These are phyloP conservation scores for Daldinia sp. DNA, from an alignment of 2,329 filamentous ascomycete genomes.

Conservation along the genomic window DNA sequence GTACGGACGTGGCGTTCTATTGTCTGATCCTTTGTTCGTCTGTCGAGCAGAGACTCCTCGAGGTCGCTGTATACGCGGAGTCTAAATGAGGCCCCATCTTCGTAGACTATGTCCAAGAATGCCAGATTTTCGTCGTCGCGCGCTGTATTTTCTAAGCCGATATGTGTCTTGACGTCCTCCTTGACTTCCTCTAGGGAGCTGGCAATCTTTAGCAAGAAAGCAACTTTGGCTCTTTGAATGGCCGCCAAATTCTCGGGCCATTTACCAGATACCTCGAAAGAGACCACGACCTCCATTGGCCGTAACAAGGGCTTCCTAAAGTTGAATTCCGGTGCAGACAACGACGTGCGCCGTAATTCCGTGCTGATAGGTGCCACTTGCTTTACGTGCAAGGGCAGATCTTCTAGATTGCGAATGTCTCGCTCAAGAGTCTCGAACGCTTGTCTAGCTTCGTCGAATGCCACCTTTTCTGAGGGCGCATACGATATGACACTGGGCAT, in stretches of 20 bases:
- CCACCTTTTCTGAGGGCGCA: conserved; percentile 57
- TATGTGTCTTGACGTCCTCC: conserved; percentile 67
- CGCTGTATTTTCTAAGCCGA: conserved; percentile 82
- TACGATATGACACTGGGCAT: conserved; percentile 59
- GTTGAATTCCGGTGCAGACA: conserved; percentile 59
- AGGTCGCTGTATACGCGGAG: conserved; percentile 89
- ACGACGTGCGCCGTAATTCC: conserved; percentile 76
- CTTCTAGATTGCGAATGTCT: conserved; percentile 78
- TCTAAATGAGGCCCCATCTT: conserved; percentile 77
- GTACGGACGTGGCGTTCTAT: conserved; percentile 72
- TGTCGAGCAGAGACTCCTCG: conserved; percentile 81
- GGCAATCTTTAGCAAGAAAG: conserved; percentile 82
- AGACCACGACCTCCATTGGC: conserved; percentile 81
- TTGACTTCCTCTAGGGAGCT: conserved; percentile 71
- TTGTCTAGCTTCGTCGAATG: conserved; percentile 74
- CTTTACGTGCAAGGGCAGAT: conserved; percentile 85
- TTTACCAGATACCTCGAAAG: conserved; percentile 90
- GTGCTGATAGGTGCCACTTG: conserved; percentile 79
- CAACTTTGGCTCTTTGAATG: conserved; percentile 92
- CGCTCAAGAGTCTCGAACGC: conserved; percentile 78
- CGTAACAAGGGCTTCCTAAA: conserved; percentile 54
- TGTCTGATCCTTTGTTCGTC: conserved; percentile 77
- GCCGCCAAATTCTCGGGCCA: conserved; percentile 94
- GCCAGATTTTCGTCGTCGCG: conserved; percentile 76
- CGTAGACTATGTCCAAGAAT: conserved; percentile 83